Evolutionary conservation across 352 stramenopile genomes (phyloP), one percentile per base, ranked within the genome.

Genomic region (Phytophthora cactorum): DNA sequence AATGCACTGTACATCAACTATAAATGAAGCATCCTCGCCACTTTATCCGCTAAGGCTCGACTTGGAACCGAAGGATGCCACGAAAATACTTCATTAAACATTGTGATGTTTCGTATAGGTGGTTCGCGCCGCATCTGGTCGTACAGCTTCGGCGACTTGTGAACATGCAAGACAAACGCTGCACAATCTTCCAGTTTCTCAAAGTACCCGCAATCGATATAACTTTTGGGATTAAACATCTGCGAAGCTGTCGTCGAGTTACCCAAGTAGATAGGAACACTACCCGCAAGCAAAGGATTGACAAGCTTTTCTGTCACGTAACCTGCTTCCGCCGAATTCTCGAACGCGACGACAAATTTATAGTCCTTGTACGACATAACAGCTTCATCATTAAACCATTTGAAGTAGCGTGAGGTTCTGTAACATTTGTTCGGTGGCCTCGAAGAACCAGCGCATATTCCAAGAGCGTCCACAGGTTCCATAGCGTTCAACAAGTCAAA

Each of bases 241-340:
- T 63, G 36, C 3, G 57, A 47, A 3, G 70, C 68, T 0, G 75
- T 75, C 8, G 59, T 49, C 9, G 75, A 86, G 59, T 88, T 79
- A 9, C 81, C 82, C 27, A 75, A 77, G 69, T 84, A 90, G 7
- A 90, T 74, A 10, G 82, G 85, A 3, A 93, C 52, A 29, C 70
- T 78, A 2, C 79, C 82, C 1, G 75, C 78, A 5, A 91, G 60
- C n/a, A 89, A 82, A 9, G 81, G 73, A 28, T 84, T 82, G 5
- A 81, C 73, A 10, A 92, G 52, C 61, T 90, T 91, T 62, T 92
- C 82, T 5, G 78, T 92, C 34, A 90, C 65, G 59, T 89, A 90
- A 14, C 82, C 84, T 0, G 66, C 56, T 8, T 45, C 62, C 2
- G 61, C 46, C 3, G 63, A 60, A 60, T 90, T 88, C 32, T 93